Base-by-base conservation (phyloP, 1,139 yeast species). In the Blastobotrys proliferans region DNA sequence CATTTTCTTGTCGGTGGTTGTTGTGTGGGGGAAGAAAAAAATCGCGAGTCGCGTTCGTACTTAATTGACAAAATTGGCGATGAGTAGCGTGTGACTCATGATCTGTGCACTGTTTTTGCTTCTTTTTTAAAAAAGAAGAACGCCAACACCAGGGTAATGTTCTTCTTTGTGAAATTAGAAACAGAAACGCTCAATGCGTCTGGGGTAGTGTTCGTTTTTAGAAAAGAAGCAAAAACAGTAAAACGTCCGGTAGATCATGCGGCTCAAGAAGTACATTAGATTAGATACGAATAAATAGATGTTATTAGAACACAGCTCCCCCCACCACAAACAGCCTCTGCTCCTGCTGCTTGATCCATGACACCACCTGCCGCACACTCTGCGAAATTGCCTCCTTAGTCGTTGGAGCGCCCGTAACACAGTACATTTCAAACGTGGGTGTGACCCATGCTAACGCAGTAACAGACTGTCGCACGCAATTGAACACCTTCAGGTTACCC, bases 341-440 rank as follows among this genome's bases (percentile, higher is more conserved):
- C 48, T 80, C 83, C 45, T 79, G 72, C 39, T 66, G 70, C 44
- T 69, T 63, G 49, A 82, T 74, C 85, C 85, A 81, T 20, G 66
- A 64, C 2, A 77, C 73, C 24, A 79, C 73, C 9, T 68, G 64
- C 38, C 70, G 68, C 21, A 82, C 79, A 43, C 80, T 74, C 24
- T 63, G 66, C n/a, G 77, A 64, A 36, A 80, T 60, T 1, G 69
- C 66, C 19, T 72, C 74, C 46, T 72, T 73, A 34, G 58, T 61
- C 8, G 70, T 66, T 3, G 67, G 57, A 6, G 77, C 68, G 26
- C 79, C 79, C 20, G 79, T 71, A 28, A 78, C 67, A 41, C 78
- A 55, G 51, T 75, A 77, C 4, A 79, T 58, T 51, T 79, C 84
- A 56, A 76, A 79, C 18, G 64, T 64, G 1, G 80, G 79, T 1